A percentile compares a stretch with the other conserved stretches of the same genome.
Conservation (phyloP, 164 flowering plant species). For the Magnolia officinalis region DNA sequence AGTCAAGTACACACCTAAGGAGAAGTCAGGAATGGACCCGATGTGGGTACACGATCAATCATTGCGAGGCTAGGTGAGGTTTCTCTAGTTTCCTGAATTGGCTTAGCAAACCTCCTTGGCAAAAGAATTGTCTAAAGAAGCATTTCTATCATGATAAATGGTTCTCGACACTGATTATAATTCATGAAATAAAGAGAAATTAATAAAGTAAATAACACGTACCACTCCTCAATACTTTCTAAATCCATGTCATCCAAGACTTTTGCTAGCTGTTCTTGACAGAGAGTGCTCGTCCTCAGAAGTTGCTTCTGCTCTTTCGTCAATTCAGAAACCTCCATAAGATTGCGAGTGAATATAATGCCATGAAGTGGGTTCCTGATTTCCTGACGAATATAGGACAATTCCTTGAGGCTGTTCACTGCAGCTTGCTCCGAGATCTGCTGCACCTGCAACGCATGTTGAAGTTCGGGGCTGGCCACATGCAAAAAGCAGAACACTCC, state of each 20-base stretch:
- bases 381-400: conserved; percentile 58
- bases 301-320: conserved; percentile 49
- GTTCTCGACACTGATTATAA: too few relatives aligned
- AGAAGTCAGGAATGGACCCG: too few relatives aligned
- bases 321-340: conserved; percentile 51
- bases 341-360: conserved; percentile 37
- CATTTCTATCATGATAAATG: too few relatives aligned
- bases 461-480: conserved; percentile 74
- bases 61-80: too few relatives aligned
- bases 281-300: conserved; percentile 38
- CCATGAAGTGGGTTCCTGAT: conserved; percentile 57
- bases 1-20: too few relatives aligned
- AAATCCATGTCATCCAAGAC: conserved; percentile 57
- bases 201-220: conserved; percentile 15
- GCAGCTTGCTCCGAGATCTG: conserved; percentile 64
- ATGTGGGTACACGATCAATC: too few relatives aligned
- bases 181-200: not conserved
- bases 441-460: conserved; percentile 62
- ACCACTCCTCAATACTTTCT: conserved; percentile 70
- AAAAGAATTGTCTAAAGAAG: too few relatives aligned
- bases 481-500: conserved; percentile 72
- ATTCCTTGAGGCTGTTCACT: conserved; percentile 40
- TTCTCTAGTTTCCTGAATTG: too few relatives aligned
- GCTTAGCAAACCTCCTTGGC: too few relatives aligned
- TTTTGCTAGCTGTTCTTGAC: conserved; percentile 58